Percentiles rank a stretch among this genome's conserved stretches.
Conservation (phyloP, 768 basidiomycete species). For the Clitopilus passeckerianus region DNA sequence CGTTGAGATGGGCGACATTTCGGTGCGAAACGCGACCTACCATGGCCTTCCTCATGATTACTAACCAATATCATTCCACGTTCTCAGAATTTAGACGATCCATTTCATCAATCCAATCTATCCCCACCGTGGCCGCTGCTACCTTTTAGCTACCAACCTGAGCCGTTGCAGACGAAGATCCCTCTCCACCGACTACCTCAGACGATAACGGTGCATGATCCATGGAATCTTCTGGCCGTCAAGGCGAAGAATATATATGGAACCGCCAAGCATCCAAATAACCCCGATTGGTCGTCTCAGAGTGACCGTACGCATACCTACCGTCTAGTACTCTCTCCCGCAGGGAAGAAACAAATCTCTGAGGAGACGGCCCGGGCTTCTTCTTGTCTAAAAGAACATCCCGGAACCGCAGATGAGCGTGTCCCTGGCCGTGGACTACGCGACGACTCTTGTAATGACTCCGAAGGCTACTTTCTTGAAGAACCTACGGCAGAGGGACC, state of each 20-base stretch:
- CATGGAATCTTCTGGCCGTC: constrained; percentile 27
- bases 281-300: neutral
- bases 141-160: constrained; percentile 25
- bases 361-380: neutral
- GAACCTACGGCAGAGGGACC: neutral
- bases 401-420: no score
- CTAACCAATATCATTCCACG: no score
- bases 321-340: constrained; percentile 10
- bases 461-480: neutral
- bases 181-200: constrained; percentile 25
- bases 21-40: neutral
- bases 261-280: constrained; percentile 5
- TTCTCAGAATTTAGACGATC: neutral
- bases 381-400: no score
- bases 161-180: constrained; percentile 18
- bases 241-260: constrained; percentile 3
- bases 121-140: constrained; percentile 29
- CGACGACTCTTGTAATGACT: no score
- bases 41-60: no score
- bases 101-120: neutral
- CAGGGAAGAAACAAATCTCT: neutral
- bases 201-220: constrained; percentile 39
- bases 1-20: neutral
- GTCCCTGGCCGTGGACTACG: no score
- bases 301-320: neutral